phyloP scores from a whole-genome alignment of 495 filamentous ascomycete genomes.

The Aspergillus sclerotioniger region DNA sequence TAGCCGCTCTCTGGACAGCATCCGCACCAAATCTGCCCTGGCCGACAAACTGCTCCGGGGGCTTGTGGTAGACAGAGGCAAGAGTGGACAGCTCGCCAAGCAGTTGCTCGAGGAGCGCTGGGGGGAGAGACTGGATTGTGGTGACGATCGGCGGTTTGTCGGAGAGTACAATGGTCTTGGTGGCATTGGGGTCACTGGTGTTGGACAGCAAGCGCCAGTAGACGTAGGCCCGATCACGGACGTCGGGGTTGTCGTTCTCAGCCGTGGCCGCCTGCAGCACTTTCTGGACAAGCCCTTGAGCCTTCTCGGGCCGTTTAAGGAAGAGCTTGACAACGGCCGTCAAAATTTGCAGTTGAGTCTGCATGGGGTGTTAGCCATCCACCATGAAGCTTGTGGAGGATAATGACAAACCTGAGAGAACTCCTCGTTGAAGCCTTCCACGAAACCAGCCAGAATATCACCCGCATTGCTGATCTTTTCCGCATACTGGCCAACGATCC shows the following conservation, averaged over 20 bases:
- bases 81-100: slow-evolving; percentile 91
- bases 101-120: slow-evolving; percentile 78
- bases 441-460: slow-evolving; percentile 81
- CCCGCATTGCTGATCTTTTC: slow-evolving; percentile 98
- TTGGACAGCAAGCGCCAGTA: slow-evolving; percentile 95
- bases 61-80: slow-evolving; percentile 98
- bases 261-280: slow-evolving; percentile 89
- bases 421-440: slow-evolving; percentile 89
- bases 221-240: slow-evolving; percentile 94
- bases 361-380: slow-evolving; percentile 12
- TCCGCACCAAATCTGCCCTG: slow-evolving; percentile 92
- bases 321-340: slow-evolving; percentile 97
- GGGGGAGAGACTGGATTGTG: slow-evolving; percentile 84
- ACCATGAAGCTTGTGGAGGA: neutral
- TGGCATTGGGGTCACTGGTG: slow-evolving; percentile 77
- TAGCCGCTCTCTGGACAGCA: slow-evolving; percentile 90
- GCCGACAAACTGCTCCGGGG: slow-evolving; percentile 92
- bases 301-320: slow-evolving; percentile 92
- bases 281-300: slow-evolving; percentile 87
- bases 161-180: slow-evolving; percentile 86
- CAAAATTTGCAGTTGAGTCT: slow-evolving; percentile 93
- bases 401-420: slow-evolving; percentile 67
- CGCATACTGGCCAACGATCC: slow-evolving; percentile 98
- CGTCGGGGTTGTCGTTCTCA: slow-evolving; percentile 95
- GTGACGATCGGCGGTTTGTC: slow-evolving; percentile 92